Evolutionary conservation across 139 green algal genomes (phyloP), one percentile per base, ranked within the genome.

Genomic region (Auxenochlorella pyrenoidosa): DNA sequence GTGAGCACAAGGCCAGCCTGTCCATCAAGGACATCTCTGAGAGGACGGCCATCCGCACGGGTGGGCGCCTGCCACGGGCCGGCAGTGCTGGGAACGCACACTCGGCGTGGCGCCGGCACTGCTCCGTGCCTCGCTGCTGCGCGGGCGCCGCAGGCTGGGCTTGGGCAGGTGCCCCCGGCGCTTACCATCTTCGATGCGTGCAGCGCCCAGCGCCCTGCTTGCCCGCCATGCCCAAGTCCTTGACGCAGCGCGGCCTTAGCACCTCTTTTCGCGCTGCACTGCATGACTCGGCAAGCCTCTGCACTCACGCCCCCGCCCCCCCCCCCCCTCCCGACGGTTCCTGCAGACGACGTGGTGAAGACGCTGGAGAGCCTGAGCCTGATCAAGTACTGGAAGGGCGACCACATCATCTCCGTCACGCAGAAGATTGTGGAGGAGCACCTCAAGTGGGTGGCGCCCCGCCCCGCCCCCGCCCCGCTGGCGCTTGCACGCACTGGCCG

Each of bases 271-370:
- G n/a, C n/a, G n/a, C n/a, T n/a, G n/a, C n/a, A n/a, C n/a, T n/a
- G n/a, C n/a, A n/a, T n/a, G n/a, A n/a, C n/a, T n/a, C n/a, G n/a
- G n/a, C n/a, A n/a, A n/a, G n/a, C n/a, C n/a, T n/a, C 5, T 77
- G 18, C 1, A 32, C 36, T 16, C 71, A 51, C 36, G 34, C 19
- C 10, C 8, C 32, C 32, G 5, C 12, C 68, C 68, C 68, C 68
- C 36, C n/a, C 65, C 32, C n/a, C 15, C n/a, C 8, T 43, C 30
- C 70, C 70, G 0, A 4, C 22, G 22, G 21, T 13, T 1, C n/a
- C 1, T 76, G 94, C 92, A 19, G 97, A 99, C 43, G 98, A 99
- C 92, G 95, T 99, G 79, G 94, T 99, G 68, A 93, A 90, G 84
- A 99, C 97, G 41, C 93, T 99, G 90, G 93, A 96, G 90, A 70